Conservation (phyloP, 768 basidiomycete genomes). For the Phaeotremella skinneri region DNA sequence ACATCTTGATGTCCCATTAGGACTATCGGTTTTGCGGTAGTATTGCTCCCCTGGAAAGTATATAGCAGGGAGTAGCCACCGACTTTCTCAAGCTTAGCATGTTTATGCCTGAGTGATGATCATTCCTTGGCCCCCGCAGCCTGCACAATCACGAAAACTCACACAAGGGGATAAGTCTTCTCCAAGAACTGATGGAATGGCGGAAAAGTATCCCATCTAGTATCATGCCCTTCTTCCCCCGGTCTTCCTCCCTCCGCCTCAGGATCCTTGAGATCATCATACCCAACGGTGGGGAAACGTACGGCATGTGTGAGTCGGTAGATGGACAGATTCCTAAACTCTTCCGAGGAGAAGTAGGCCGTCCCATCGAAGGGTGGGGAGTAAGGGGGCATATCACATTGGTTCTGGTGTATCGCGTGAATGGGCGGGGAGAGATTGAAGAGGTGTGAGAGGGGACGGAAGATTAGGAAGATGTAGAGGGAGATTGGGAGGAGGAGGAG, state of each 20-base stretch:
- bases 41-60: slow-evolving; percentile 1
- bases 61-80: background rate
- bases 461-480: background rate
- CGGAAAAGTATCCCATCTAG: slow-evolving; percentile 4
- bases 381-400: background rate
- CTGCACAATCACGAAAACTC: background rate
- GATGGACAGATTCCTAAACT: background rate
- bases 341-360: background rate
- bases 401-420: background rate
- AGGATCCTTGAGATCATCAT: slow-evolving; percentile 6
- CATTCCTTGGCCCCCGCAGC: background rate
- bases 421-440: too few relatives aligned
- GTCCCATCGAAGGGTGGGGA: background rate
- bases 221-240: slow-evolving; percentile 3
- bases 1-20: slow-evolving; percentile 6
- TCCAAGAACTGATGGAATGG: background rate
- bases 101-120: background rate
- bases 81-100: slow-evolving; percentile 2
- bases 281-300: background rate
- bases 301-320: background rate
- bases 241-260: background rate
- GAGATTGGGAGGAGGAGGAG: background rate
- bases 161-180: slow-evolving; percentile 6
- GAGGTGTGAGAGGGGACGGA: background rate
- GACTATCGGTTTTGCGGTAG: background rate